A percentile compares a stretch with the other conserved stretches of the same genome.
Evolutionary conservation across 306 rosid genomes (phyloP).

Genomic region (Oemleria cerasiformis): DNA sequence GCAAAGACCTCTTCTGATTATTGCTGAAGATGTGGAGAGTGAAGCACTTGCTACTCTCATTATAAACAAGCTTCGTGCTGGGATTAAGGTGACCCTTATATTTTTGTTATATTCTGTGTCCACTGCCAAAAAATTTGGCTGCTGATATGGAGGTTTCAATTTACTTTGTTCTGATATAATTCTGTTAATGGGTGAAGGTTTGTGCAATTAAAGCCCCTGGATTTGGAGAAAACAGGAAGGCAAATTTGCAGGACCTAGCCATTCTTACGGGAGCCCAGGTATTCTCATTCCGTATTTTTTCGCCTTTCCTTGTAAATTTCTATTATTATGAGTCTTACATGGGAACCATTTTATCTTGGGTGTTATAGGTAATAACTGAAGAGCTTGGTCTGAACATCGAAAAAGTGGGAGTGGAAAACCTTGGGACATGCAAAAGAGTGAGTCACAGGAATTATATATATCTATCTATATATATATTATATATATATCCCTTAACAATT

Average conservation of each 20-base stretch:
- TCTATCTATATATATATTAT: neutral
- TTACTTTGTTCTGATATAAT: neutral
- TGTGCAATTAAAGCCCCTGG: constrained; percentile 96
- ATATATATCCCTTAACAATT: neutral
- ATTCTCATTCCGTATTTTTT: constrained; percentile 13
- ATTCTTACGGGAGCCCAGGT: constrained; percentile 86
- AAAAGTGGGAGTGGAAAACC: constrained; percentile 62
- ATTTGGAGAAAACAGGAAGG: constrained; percentile 87
- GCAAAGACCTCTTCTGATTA: constrained; percentile 76
- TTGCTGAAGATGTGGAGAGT: constrained; percentile 89
- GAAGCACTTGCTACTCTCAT: constrained; percentile 92
- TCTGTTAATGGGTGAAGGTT: constrained; percentile 44
- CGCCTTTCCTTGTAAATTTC: neutral
- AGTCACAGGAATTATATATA: neutral
- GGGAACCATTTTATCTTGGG: neutral
- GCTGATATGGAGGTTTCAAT: neutral
- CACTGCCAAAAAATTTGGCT: too few relatives aligned
- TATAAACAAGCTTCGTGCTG: constrained; percentile 90
- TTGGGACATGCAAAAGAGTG: constrained; percentile 93
- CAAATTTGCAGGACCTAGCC: constrained; percentile 77
- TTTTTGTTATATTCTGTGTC: neutral
- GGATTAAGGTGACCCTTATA: constrained; percentile 60
- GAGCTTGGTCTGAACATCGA: constrained; percentile 90
- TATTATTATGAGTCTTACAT: neutral
- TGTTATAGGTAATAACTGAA: constrained; percentile 76